A percentile compares a stretch with the other conserved stretches of the same genome.
phyloP scores from a whole-genome alignment of 306 rosid species.

The Rosa persica region DNA sequence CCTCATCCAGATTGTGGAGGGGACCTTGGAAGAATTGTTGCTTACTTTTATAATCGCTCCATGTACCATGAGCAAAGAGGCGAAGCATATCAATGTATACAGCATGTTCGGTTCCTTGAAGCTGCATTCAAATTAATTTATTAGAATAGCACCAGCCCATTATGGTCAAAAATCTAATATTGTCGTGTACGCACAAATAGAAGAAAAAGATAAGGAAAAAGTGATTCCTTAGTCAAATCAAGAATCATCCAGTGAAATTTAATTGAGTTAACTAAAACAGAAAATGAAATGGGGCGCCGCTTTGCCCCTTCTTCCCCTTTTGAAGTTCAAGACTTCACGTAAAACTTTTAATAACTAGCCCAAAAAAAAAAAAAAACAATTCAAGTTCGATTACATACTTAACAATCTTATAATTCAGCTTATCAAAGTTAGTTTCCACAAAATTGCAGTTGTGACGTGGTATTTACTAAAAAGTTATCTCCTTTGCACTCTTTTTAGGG shows the following conservation, averaged over 20 bases:
- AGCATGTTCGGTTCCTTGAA: slow-evolving; percentile 24
- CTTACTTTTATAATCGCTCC: slow-evolving; percentile 25
- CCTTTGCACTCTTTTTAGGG: not conserved
- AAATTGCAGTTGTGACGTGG: not conserved
- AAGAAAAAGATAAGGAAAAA: too few species aligned
- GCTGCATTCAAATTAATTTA: slow-evolving; percentile 6
- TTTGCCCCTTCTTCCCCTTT: slow-evolving; percentile 5
- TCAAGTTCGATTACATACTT: not conserved
- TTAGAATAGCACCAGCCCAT: not conserved
- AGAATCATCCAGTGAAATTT: not conserved
- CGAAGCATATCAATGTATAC: slow-evolving; percentile 25
- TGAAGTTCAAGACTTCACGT: not conserved
- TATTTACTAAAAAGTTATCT: not conserved
- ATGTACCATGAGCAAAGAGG: slow-evolving; percentile 27
- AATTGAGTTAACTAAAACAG: not conserved
- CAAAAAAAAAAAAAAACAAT: not conserved
- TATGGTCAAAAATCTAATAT: not conserved
- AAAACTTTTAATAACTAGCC: not conserved
- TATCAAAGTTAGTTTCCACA: not conserved
- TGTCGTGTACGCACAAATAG: not conserved
- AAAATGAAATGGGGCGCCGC: not conserved
- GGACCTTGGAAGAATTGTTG: not conserved
- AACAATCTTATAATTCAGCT: not conserved
- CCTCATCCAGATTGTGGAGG: not conserved
- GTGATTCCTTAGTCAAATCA: not conserved